These are phyloP conservation scores for Leishmania braziliensis DNA, from an alignment of 208 protist genomes.

Conservation along the genomic window DNA sequence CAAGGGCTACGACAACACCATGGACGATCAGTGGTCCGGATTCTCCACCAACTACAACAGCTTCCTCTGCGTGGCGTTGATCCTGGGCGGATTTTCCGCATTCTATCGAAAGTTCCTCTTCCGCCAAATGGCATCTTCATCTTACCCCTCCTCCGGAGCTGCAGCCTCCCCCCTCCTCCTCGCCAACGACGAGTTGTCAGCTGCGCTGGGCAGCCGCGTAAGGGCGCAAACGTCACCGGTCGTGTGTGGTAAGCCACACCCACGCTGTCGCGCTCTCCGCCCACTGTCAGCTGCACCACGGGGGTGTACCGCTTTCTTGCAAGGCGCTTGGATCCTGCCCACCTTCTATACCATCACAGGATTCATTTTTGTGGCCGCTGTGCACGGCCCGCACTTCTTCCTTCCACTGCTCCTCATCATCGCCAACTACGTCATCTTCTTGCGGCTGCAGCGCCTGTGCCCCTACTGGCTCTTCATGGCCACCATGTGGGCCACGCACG, in stretches of 20 bases:
- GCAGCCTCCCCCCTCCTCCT: no score
- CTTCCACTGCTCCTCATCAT: conserved; percentile 28
- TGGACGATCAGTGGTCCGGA: conserved; percentile 23
- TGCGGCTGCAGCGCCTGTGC: conserved; percentile 46
- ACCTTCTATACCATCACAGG: conserved; percentile 32
- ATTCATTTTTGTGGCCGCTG: conserved; percentile 24
- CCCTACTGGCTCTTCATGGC: conserved; percentile 47
- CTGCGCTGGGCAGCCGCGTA: no score
- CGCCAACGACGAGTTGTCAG: no score
- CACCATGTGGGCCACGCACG: conserved; percentile 54
- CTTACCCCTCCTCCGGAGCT: no score
- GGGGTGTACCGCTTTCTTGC: no score
- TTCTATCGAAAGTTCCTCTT: no score
- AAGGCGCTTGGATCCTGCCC: neutral
- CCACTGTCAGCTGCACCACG: no score
- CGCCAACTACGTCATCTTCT: conserved; percentile 45
- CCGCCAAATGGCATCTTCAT: no score
- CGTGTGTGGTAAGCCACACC: no score
- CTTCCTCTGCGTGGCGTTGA: neutral
- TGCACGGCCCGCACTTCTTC: conserved; percentile 39
- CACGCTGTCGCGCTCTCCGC: no score
- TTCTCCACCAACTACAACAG: conserved; percentile 13
- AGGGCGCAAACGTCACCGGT: no score
- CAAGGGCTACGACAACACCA: conserved; percentile 23
- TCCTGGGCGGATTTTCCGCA: no score